A percentile compares a stretch with the other conserved stretches of the same genome.
Evolutionary conservation across 208 protist species (phyloP).

Genomic region (Trypanosomatidae sp.): DNA sequence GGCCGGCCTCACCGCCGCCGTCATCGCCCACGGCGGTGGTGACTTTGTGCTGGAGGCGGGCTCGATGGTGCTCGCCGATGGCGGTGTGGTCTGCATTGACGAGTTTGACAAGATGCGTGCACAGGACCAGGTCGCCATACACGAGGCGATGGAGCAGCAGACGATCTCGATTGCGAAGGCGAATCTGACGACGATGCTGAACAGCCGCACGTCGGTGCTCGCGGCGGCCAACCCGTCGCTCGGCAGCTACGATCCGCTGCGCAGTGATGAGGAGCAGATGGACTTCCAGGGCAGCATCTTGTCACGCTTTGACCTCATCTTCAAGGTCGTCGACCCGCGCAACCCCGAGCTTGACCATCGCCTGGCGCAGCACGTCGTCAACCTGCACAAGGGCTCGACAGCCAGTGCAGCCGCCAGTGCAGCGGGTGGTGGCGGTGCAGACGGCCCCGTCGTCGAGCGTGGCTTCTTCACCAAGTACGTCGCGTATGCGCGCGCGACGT

Average conservation of each 20-base stretch:
- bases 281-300: slow-evolving; percentile 98
- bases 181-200: slow-evolving; percentile 99
- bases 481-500: slow-evolving; percentile 83
- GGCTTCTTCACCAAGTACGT: slow-evolving; percentile 94
- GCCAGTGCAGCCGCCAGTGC: slow-evolving; percentile 16
- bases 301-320: slow-evolving; percentile 99
- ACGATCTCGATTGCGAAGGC: slow-evolving; percentile 99
- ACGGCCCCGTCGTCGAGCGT: slow-evolving; percentile 24
- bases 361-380: slow-evolving; percentile 95
- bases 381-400: slow-evolving; percentile 89
- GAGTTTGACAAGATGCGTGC: slow-evolving; percentile 99
- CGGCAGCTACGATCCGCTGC: slow-evolving; percentile 87
- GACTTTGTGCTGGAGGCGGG: slow-evolving; percentile 99
- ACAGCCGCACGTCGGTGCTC: slow-evolving; percentile 97
- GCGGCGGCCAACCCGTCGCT: slow-evolving; percentile 99
- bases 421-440: slow-evolving; percentile 1
- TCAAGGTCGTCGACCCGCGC: slow-evolving; percentile 97
- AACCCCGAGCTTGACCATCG: slow-evolving; percentile 87
- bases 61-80: slow-evolving; percentile 99
- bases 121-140: slow-evolving; percentile 97
- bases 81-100: slow-evolving; percentile 99
- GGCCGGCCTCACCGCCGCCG: slow-evolving; percentile 97
- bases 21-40: slow-evolving; percentile 80
- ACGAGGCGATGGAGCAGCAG: slow-evolving; percentile 99
- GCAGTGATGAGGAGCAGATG: slow-evolving; percentile 88